phyloP scores from a whole-genome alignment of 2,329 filamentous ascomycete species.

The Diplodia corticola region DNA sequence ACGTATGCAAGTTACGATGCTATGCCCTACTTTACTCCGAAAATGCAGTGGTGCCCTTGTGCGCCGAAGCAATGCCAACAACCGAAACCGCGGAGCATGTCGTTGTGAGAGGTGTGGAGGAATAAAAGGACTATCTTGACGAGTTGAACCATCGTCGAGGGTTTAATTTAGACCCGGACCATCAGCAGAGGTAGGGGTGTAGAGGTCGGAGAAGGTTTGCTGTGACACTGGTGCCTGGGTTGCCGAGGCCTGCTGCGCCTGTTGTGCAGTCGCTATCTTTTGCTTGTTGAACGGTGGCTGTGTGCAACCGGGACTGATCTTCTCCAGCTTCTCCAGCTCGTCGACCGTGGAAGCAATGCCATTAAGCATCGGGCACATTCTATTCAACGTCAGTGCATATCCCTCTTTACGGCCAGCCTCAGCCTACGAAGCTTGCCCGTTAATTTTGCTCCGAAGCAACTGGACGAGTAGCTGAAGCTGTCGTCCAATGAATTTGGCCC shows the following conservation, averaged over 20 bases:
- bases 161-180: background rate
- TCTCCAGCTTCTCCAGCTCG: slow-evolving; percentile 17
- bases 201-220: background rate
- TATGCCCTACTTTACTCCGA: background rate
- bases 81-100: background rate
- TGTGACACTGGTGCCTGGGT: background rate
- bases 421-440: background rate
- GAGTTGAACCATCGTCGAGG: background rate
- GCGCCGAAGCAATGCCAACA: background rate
- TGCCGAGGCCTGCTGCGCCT: slow-evolving; percentile 3
- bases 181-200: background rate
- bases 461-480: background rate
- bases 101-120: background rate
- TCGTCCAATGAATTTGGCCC: background rate
- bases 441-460: background rate
- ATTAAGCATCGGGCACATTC: slow-evolving; percentile 24
- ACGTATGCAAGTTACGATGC: background rate
- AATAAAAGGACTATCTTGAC: background rate
- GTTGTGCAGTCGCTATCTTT: slow-evolving; percentile 2
- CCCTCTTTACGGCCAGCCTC: background rate
- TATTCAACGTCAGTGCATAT: background rate
- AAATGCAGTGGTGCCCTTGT: background rate
- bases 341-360: slow-evolving; percentile 12
- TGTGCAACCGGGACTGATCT: slow-evolving; percentile 12
- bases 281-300: slow-evolving; percentile 14